Evolutionary conservation across 2,329 filamentous ascomycete genomes (phyloP).

Genomic region (Tricladium varicosporioides): DNA sequence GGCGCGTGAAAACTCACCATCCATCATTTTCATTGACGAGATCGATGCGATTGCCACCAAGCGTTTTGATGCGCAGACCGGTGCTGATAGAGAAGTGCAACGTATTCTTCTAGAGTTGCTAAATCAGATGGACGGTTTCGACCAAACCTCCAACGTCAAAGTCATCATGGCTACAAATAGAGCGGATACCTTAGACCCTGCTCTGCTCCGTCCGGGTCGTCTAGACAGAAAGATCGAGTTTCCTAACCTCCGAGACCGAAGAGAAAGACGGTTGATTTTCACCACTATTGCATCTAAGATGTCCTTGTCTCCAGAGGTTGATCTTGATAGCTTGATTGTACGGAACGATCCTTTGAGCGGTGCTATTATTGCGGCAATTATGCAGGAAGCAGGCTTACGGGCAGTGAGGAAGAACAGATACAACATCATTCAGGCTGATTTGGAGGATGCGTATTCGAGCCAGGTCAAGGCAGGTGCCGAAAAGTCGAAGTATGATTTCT

Average conservation of each 20-base stretch:
- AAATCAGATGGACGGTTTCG: slow-evolving; percentile 99
- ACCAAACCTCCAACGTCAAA: slow-evolving; percentile 98
- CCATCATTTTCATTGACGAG: slow-evolving; percentile 99
- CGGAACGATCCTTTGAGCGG: slow-evolving; percentile 94
- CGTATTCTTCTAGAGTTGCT: slow-evolving; percentile 95
- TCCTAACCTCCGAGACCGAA: slow-evolving; percentile 87
- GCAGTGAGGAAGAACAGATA: slow-evolving; percentile 97
- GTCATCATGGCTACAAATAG: slow-evolving; percentile 99
- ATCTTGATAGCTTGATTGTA: slow-evolving; percentile 93
- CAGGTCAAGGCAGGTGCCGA: slow-evolving; percentile 72
- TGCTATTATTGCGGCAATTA: slow-evolving; percentile 95
- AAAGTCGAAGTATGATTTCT: slow-evolving; percentile 73
- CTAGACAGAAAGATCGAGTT: slow-evolving; percentile 99
- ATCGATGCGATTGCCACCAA: slow-evolving; percentile 99
- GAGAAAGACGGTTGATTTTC: slow-evolving; percentile 95
- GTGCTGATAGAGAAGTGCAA: slow-evolving; percentile 96
- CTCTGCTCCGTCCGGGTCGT: slow-evolving; percentile 88
- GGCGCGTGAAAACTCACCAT: slow-evolving; percentile 96
- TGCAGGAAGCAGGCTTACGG: slow-evolving; percentile 95
- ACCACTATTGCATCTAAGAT: slow-evolving; percentile 96
- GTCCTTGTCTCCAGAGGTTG: slow-evolving; percentile 94
- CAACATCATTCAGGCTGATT: slow-evolving; percentile 96
- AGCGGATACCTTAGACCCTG: slow-evolving; percentile 94
- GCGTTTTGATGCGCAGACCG: slow-evolving; percentile 97
- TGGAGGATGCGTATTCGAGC: slow-evolving; percentile 95